Base-by-base conservation (phyloP, 2,329 filamentous ascomycete genomes). In the Clathrospora elynae region DNA sequence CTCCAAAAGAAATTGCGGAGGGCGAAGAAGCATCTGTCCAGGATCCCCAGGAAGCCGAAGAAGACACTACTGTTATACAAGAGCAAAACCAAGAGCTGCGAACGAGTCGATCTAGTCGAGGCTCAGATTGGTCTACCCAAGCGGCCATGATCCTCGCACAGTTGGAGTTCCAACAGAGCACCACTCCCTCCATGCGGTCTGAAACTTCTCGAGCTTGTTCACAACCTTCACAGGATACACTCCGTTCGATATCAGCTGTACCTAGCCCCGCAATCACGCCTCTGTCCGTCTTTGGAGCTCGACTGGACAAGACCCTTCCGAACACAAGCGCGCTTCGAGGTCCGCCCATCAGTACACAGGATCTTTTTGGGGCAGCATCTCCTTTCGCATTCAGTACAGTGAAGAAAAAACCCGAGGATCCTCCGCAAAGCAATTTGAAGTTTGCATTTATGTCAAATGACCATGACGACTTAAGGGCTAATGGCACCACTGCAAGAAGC, bases 281-380 rank as follows among this genome's bases (percentile, higher is more conserved):
- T 14, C 56, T 66, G 23, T 59, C 60, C 23, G 45, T 49, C 1
- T 67, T 67, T 42, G 62, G 52, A 22, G 52, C 50, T 9, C 46
- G 50, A 28, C 46, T 60, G 5, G 53, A 59, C 13, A 57, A 57
- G 26, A 12, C 43, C 12, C 30, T 50, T 33, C 35, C 52, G 4
- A 30, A 53, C 11, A 39, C 57, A 7, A 57, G 48, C 28, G 32
- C 48, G 11, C 37, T 51, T 16, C 39, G 40, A 18, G 55, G 40
- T 3, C 37, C 50, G 9, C 49, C 54, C 7, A 54, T 72, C 20
- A 74, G 71, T 42, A 77, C 75, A 2, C 75, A 77, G 40, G 71
- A 73, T 11, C 55, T 77, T 6, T 67, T 76, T 32, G 64, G 67
- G 17, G 71, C 65, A 51, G 70, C 65, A 36, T 63, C 71, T 31